These are phyloP conservation scores for Floccularia luteovirens DNA, from an alignment of 768 basidiomycete genomes.

Conservation along the genomic window DNA sequence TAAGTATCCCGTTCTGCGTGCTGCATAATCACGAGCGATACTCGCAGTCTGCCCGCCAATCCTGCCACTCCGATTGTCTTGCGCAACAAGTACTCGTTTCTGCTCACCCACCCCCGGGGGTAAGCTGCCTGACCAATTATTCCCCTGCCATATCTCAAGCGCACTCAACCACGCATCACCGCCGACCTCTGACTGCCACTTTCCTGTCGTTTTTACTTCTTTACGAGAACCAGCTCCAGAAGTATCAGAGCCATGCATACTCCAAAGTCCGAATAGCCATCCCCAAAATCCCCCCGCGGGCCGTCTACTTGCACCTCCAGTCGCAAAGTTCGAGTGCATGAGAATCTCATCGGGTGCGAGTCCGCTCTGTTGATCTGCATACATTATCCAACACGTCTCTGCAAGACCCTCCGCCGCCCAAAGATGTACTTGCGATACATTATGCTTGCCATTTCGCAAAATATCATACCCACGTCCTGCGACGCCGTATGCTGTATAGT, in stretches of 20 bases:
- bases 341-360: constrained; percentile 57
- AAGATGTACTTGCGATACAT: constrained; percentile 56
- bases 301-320: too few relatives aligned
- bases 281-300: too few relatives aligned
- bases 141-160: constrained; percentile 42
- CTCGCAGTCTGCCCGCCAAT: constrained; percentile 13
- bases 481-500: constrained; percentile 23
- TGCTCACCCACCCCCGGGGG: constrained; percentile 48
- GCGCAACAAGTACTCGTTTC: constrained; percentile 28
- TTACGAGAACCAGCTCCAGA: too few relatives aligned
- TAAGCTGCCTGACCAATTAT: constrained; percentile 30
- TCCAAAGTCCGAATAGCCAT: constrained; percentile 1
- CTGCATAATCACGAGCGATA: constrained; percentile 55
- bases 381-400: constrained; percentile 62
- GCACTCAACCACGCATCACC: constrained; percentile 39
- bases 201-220: constrained; percentile 8
- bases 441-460: constrained; percentile 35
- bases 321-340: constrained; percentile 27
- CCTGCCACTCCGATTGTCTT: constrained; percentile 16
- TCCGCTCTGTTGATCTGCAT: constrained; percentile 64
- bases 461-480: constrained; percentile 24
- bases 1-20: constrained; percentile 40
- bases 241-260: too few relatives aligned
- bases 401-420: constrained; percentile 76
- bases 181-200: constrained; percentile 12